Evolutionary conservation across 2,329 filamentous ascomycete species (phyloP).

Genomic region (Xylaria sp.): DNA sequence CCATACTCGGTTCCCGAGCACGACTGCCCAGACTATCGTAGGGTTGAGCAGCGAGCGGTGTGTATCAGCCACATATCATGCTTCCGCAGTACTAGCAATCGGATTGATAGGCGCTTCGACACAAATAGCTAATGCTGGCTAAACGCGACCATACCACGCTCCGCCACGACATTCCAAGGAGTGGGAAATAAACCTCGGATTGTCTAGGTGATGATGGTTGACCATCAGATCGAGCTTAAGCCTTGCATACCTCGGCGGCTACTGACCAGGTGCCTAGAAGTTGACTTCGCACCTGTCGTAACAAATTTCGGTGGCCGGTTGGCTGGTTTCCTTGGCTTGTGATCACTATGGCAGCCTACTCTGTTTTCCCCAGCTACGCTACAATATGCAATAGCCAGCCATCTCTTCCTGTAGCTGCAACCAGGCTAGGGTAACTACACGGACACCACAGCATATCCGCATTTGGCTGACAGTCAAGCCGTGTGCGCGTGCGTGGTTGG

Average conservation of each 20-base stretch:
- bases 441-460: neutral
- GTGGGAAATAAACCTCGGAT: constrained; percentile 12
- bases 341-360: neutral
- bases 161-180: constrained; percentile 13
- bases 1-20: neutral
- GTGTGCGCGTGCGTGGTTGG: neutral
- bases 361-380: neutral
- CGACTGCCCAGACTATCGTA: constrained; percentile 8
- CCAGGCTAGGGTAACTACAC: constrained; percentile 1
- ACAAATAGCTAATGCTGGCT: neutral
- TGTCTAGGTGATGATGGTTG: neutral
- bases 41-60: constrained; percentile 14
- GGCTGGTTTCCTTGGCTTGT: neutral
- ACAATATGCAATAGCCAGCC: neutral
- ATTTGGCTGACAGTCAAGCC: neutral
- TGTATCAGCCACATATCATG: constrained; percentile 27
- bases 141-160: constrained; percentile 7
- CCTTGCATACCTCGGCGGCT: neutral
- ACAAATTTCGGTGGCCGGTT: neutral
- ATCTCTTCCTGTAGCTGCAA: neutral
- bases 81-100: constrained; percentile 11
- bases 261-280: neutral
- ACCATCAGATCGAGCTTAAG: neutral
- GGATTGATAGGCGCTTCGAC: constrained; percentile 4
- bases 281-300: neutral